phyloP scores from a whole-genome alignment of 2,329 filamentous ascomycete genomes.

The Aspergillus latus region DNA sequence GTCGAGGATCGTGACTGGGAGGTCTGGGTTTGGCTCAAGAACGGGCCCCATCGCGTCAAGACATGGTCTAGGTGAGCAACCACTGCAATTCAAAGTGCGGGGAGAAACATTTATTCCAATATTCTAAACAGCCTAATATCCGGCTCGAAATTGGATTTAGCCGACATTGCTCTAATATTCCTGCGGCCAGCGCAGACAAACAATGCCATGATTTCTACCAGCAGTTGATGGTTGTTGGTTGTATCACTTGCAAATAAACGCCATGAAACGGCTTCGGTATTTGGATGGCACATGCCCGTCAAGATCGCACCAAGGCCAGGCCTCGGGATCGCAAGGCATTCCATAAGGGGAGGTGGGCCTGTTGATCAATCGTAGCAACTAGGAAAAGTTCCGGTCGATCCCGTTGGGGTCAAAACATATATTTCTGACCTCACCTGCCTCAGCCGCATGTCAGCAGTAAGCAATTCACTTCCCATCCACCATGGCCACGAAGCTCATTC shows the following conservation, averaged over 20 bases:
- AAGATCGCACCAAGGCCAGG: background rate
- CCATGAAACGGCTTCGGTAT: no score
- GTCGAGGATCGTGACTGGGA: slow-evolving; percentile 3
- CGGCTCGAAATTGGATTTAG: background rate
- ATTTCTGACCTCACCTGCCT: background rate
- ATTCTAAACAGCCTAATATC: background rate
- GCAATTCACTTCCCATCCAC: background rate
- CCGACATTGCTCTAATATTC: background rate
- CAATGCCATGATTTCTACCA: no score
- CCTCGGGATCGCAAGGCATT: slow-evolving; percentile 1
- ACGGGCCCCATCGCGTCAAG: slow-evolving; percentile 1
- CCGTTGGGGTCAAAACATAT: background rate
- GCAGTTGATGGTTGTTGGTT: no score
- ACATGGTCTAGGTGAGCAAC: background rate
- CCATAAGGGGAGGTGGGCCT: background rate
- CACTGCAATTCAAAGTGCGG: background rate
- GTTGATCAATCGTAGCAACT: background rate
- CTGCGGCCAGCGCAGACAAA: background rate
- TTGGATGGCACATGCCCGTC: background rate
- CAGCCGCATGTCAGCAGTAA: background rate
- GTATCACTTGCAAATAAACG: no score
- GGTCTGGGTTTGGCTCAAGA: slow-evolving; percentile 13
- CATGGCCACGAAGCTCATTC: slow-evolving; percentile 23
- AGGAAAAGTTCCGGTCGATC: background rate
- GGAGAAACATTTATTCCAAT: background rate